Conservation (phyloP, 2,329 filamentous ascomycete species). For the Botryotinia globosa region DNA sequence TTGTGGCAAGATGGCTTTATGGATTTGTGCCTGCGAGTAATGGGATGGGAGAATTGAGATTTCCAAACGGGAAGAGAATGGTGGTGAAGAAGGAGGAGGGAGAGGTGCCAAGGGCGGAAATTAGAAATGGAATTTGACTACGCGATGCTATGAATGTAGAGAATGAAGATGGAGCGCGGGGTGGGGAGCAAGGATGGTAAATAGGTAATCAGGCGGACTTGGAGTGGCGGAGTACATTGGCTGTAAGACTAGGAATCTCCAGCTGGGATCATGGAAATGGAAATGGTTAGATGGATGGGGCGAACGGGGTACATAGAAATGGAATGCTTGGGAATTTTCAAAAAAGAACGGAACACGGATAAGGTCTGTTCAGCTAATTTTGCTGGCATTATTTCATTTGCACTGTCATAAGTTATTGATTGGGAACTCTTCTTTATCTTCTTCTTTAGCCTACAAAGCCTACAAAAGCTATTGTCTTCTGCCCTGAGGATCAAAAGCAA, state of each 20-base stretch:
- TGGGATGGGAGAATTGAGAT: conserved; percentile 24
- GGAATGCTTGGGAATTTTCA: neutral
- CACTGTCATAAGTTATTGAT: neutral
- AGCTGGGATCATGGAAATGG: neutral
- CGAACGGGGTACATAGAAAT: neutral
- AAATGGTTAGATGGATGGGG: neutral
- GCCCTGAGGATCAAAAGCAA: neutral
- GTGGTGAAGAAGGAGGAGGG: conserved; percentile 31
- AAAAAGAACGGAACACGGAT: neutral
- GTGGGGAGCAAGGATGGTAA: neutral
- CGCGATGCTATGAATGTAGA: too few relatives aligned
- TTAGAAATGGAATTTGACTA: conserved; percentile 19
- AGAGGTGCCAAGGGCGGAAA: conserved; percentile 23
- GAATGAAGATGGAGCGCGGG: too few relatives aligned
- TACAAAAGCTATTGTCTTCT: neutral
- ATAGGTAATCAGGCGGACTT: neutral
- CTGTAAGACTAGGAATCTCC: neutral
- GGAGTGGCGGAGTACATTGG: neutral
- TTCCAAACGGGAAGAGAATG: conserved; percentile 30
- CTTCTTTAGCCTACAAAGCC: neutral
- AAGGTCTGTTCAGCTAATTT: neutral
- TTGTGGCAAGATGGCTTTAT: conserved; percentile 49
- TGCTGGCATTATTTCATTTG: neutral
- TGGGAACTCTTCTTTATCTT: neutral
- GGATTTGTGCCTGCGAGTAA: conserved; percentile 31